Conservation (phyloP, 495 filamentous ascomycete genomes). For the Penicillium robsamsonii region DNA sequence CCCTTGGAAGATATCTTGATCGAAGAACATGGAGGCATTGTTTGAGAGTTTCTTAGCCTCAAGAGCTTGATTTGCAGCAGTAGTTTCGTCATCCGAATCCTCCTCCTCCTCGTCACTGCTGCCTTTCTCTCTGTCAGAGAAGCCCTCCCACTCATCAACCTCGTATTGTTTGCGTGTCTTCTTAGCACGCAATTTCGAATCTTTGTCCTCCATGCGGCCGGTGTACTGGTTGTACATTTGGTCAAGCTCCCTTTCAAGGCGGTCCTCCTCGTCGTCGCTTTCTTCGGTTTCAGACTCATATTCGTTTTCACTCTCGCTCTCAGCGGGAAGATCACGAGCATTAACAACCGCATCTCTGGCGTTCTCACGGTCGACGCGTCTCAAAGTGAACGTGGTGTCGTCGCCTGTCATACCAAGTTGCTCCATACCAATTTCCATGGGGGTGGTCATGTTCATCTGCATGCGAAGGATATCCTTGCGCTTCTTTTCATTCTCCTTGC, state of each 20-base stretch:
- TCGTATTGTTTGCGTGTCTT: conserved; percentile 78
- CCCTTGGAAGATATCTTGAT: conserved; percentile 89
- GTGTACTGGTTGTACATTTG: conserved; percentile 81
- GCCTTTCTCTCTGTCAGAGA: conserved; percentile 67
- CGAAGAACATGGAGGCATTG: conserved; percentile 84
- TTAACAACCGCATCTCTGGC: conserved; percentile 68
- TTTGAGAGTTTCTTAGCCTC: conserved; percentile 63
- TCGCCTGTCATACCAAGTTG: conserved; percentile 74
- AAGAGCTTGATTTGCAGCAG: conserved; percentile 47
- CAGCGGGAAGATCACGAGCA: conserved; percentile 67
- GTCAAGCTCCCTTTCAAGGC: conserved; percentile 80
- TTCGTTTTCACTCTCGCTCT: conserved; percentile 55
- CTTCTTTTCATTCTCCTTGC: conserved; percentile 85
- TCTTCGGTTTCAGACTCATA: conserved; percentile 59
- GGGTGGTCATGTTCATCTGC: conserved; percentile 95
- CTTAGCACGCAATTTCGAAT: conserved; percentile 87
- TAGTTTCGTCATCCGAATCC: conserved; percentile 39
- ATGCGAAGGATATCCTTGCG: conserved; percentile 86
- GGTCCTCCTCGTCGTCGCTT: conserved; percentile 76
- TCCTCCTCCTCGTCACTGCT: conserved; percentile 53
- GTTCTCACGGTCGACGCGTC: conserved; percentile 70
- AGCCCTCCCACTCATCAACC: conserved; percentile 88
- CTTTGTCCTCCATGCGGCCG: conserved; percentile 70
- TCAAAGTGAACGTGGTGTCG: conserved; percentile 80
- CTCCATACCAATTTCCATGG: conserved; percentile 94